phyloP scores from a whole-genome alignment of 176 grass and related monocot genomes.

The Dactylis glomerata region DNA sequence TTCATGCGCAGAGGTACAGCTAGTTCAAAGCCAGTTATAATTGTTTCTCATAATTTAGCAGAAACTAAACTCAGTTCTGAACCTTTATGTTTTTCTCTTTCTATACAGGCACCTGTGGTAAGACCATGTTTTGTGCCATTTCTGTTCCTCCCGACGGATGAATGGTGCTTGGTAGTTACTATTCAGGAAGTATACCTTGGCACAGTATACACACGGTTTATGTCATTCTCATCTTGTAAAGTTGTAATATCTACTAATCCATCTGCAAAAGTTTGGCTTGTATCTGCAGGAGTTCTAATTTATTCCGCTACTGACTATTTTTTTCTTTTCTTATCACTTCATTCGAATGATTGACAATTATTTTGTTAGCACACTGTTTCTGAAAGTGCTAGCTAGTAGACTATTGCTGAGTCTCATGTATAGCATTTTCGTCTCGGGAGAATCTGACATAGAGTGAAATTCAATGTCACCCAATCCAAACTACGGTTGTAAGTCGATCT shows the following conservation, averaged over 20 bases:
- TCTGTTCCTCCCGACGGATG: slow-evolving; percentile 11
- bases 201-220: background rate
- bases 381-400: slow-evolving; percentile 27
- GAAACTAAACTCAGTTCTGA: background rate
- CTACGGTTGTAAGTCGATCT: background rate
- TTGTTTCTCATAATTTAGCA: background rate
- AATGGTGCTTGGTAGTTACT: slow-evolving; percentile 23
- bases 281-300: slow-evolving; percentile 18
- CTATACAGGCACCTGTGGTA: slow-evolving; percentile 48
- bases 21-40: background rate
- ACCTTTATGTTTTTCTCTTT: slow-evolving; percentile 5
- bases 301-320: background rate
- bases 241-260: background rate
- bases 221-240: background rate
- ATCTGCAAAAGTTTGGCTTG: background rate
- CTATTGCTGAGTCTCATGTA: background rate
- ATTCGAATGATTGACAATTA: background rate
- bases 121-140: slow-evolving; percentile 36
- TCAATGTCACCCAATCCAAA: background rate
- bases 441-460: too few species aligned
- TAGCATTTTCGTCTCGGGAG: background rate
- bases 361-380: slow-evolving; percentile 27
- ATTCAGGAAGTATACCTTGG: slow-evolving; percentile 27
- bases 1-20: slow-evolving; percentile 40
- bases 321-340: background rate